phyloP scores from a whole-genome alignment of 2,329 filamentous ascomycete species.

The Periconia macrospinosa region DNA sequence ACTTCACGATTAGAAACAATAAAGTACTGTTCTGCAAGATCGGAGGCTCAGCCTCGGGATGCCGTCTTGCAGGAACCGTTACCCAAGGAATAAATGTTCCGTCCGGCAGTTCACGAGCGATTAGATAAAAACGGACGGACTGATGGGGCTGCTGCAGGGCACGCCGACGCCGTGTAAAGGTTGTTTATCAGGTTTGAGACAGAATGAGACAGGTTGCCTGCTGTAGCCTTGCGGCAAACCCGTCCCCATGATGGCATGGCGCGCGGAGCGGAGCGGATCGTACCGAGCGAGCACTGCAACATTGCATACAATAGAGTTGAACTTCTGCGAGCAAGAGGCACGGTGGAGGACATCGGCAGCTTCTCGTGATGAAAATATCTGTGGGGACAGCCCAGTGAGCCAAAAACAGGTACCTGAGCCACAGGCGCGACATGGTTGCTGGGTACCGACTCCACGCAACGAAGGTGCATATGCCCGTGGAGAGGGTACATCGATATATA shows the following conservation, averaged over 20 bases:
- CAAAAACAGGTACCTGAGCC: not conserved
- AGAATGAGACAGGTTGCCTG: not conserved
- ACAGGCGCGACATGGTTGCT: not conserved
- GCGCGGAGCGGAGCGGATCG: slow-evolving; percentile 7
- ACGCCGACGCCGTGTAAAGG: not conserved
- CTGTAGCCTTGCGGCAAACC: slow-evolving; percentile 1
- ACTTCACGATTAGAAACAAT: slow-evolving; percentile 8
- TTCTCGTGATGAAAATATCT: not conserved
- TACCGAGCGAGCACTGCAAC: not conserved
- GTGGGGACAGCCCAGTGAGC: not conserved
- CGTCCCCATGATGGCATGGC: no score
- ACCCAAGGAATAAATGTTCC: no score
- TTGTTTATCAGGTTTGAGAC: no score
- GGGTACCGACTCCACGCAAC: no score
- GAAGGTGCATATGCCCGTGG: slow-evolving; percentile 1
- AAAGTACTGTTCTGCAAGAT: not conserved
- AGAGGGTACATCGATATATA: slow-evolving; percentile 8
- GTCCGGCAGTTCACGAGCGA: no score
- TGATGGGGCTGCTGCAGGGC: not conserved
- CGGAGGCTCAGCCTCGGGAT: no score
- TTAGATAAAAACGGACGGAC: not conserved
- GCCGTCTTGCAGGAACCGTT: no score
- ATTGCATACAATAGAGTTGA: not conserved
- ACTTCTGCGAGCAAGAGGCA: slow-evolving; percentile 8
- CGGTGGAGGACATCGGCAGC: not conserved